Conservation (phyloP, 2,329 filamentous ascomycete genomes). For the Coniella lustricola region DNA sequence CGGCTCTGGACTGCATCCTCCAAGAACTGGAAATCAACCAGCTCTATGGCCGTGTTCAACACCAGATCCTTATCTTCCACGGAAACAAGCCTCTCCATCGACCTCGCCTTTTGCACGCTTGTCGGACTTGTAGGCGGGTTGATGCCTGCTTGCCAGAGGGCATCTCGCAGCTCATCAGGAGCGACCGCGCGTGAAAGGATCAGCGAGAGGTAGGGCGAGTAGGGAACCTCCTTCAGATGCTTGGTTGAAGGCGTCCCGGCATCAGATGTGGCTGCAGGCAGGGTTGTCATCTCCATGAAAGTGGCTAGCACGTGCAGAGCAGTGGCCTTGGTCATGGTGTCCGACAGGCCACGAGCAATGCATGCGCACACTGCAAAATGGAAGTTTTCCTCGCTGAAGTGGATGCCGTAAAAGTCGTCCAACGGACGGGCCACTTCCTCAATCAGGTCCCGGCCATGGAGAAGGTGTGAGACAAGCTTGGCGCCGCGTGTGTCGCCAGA, state of each 20-base stretch:
- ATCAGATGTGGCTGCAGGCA: slow-evolving; percentile 25
- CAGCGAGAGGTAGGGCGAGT: slow-evolving; percentile 54
- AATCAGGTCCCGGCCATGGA: slow-evolving; percentile 53
- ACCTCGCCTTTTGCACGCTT: slow-evolving; percentile 32
- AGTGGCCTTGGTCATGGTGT: slow-evolving; percentile 51
- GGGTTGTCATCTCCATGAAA: slow-evolving; percentile 48
- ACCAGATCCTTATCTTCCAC: slow-evolving; percentile 56
- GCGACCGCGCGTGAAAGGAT: slow-evolving; percentile 50
- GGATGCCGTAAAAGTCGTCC: slow-evolving; percentile 59
- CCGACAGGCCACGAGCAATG: slow-evolving; percentile 56
- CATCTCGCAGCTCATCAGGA: slow-evolving; percentile 55
- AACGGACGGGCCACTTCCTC: slow-evolving; percentile 56
- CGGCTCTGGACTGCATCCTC: slow-evolving; percentile 57
- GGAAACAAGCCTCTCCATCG: slow-evolving; percentile 35
- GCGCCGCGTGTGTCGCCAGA: slow-evolving; percentile 52
- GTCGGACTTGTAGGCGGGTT: slow-evolving; percentile 34
- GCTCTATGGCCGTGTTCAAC: slow-evolving; percentile 54
- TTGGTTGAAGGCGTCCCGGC: slow-evolving; percentile 19
- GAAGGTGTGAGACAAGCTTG: slow-evolving; percentile 51
- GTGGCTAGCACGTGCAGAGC: slow-evolving; percentile 55
- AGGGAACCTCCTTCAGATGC: slow-evolving; percentile 25
- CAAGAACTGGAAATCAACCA: slow-evolving; percentile 59
- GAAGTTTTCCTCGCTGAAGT: slow-evolving; percentile 58
- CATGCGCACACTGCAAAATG: slow-evolving; percentile 61
- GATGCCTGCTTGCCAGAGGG: slow-evolving; percentile 53